Conservation (phyloP, 495 filamentous ascomycete genomes). For the Penicillium coffeae region DNA sequence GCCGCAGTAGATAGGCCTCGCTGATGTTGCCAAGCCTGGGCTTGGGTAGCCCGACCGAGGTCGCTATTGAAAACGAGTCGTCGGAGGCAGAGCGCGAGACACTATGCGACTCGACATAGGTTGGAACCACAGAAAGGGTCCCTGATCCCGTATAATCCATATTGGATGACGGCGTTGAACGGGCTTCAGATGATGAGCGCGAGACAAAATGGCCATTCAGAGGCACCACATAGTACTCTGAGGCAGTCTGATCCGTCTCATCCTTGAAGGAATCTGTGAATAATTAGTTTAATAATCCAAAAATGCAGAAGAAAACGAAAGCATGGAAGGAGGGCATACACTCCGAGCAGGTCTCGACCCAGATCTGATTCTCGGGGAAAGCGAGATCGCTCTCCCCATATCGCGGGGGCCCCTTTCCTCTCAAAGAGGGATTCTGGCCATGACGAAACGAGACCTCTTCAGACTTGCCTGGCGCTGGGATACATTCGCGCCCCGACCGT, state of each 20-base stretch:
- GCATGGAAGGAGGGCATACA: slow-evolving; percentile 18
- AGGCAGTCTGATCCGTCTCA: slow-evolving; percentile 40
- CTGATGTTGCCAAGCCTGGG: slow-evolving; percentile 31
- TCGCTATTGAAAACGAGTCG: slow-evolving; percentile 16
- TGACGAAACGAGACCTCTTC: slow-evolving; percentile 44
- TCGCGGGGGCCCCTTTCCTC: slow-evolving; percentile 37
- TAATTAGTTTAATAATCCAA: slow-evolving; percentile 1
- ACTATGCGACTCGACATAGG: slow-evolving; percentile 14
- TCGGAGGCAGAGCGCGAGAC: slow-evolving; percentile 17
- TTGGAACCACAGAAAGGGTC: slow-evolving; percentile 9
- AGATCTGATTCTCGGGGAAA: slow-evolving; percentile 39
- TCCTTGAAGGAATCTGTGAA: slow-evolving; percentile 37
- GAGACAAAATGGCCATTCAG: slow-evolving; percentile 14
- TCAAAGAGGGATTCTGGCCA: slow-evolving; percentile 41
- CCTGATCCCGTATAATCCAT: slow-evolving; percentile 21
- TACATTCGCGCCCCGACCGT: slow-evolving; percentile 40
- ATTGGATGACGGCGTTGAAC: slow-evolving; percentile 24
- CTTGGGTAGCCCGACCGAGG: slow-evolving; percentile 17
- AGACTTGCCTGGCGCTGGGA: slow-evolving; percentile 36
- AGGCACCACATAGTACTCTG: slow-evolving; percentile 37
- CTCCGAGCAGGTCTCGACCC: slow-evolving; percentile 31
- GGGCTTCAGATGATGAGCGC: slow-evolving; percentile 25
- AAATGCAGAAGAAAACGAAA: not conserved
- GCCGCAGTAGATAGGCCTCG: slow-evolving; percentile 39
- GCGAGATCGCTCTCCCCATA: slow-evolving; percentile 41